Conservation (phyloP, 1,139 yeast species). For the Pichia sp. region DNA sequence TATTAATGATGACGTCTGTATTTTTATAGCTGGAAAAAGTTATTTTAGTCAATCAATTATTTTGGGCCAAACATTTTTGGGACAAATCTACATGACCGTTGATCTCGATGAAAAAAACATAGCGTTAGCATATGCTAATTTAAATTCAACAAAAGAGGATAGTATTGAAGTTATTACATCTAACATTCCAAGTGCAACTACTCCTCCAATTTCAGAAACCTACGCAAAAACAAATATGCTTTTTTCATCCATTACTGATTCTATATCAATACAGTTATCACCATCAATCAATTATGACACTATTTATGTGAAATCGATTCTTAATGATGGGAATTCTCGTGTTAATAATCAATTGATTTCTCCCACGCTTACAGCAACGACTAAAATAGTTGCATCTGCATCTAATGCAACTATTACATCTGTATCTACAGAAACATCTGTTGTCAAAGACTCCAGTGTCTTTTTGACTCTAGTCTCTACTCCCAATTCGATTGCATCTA, state of each 20-base stretch:
- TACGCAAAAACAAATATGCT: constrained; percentile 7
- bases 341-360: neutral
- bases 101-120: constrained; percentile 62
- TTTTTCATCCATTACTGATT: neutral
- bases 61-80: constrained; percentile 68
- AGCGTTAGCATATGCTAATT: constrained; percentile 54
- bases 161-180: constrained; percentile 10
- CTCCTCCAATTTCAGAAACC: constrained; percentile 3
- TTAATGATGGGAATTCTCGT: neutral
- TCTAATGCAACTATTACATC: neutral
- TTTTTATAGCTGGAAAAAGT: constrained; percentile 17
- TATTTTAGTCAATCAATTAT: constrained; percentile 30
- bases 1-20: constrained; percentile 10
- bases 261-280: neutral
- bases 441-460: neutral
- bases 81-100: constrained; percentile 68
- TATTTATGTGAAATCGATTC: neutral
- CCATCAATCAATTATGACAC: neutral
- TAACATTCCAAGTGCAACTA: constrained; percentile 8
- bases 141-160: neutral
- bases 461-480: neutral
- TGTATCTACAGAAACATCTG: neutral
- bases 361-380: neutral
- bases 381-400: neutral
- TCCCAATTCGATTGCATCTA: neutral